These are phyloP conservation scores for Pneumocystis jirovecii DNA, from an alignment of 1,139 yeast genomes.

Conservation along the genomic window DNA sequence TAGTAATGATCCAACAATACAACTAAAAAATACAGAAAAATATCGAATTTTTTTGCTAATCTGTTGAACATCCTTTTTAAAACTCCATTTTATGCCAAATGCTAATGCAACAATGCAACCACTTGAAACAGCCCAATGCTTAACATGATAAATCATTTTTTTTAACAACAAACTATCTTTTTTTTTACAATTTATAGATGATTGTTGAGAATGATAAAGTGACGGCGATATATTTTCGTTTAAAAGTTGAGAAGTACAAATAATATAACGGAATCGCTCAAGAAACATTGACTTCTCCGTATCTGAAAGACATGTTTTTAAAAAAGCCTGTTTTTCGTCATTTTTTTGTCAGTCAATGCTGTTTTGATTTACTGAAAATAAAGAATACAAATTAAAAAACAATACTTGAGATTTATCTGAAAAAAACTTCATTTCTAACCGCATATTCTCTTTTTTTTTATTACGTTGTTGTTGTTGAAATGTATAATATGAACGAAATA, in stretches of 20 bases:
- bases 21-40: constrained; percentile 18
- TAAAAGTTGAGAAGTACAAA: constrained; percentile 31
- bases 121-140: constrained; percentile 25
- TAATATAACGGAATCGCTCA: constrained; percentile 32
- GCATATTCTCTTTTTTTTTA: background rate
- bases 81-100: constrained; percentile 21
- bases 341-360: background rate
- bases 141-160: constrained; percentile 14
- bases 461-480: background rate
- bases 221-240: constrained; percentile 21
- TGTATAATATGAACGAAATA: background rate
- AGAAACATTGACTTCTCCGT: constrained; percentile 26
- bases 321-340: constrained; percentile 11
- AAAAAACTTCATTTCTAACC: background rate
- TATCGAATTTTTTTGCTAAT: constrained; percentile 6
- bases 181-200: background rate
- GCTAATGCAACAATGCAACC: constrained; percentile 26
- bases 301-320: constrained; percentile 16
- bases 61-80: constrained; percentile 8
- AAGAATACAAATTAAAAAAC: background rate
- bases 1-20: constrained; percentile 12
- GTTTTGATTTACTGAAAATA: background rate
- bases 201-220: constrained; percentile 10
- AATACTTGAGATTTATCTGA: background rate
- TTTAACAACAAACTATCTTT: background rate